A percentile compares a stretch with the other conserved stretches of the same genome.
Conservation (phyloP, 768 basidiomycete genomes). For the Chalciporus chontae region DNA sequence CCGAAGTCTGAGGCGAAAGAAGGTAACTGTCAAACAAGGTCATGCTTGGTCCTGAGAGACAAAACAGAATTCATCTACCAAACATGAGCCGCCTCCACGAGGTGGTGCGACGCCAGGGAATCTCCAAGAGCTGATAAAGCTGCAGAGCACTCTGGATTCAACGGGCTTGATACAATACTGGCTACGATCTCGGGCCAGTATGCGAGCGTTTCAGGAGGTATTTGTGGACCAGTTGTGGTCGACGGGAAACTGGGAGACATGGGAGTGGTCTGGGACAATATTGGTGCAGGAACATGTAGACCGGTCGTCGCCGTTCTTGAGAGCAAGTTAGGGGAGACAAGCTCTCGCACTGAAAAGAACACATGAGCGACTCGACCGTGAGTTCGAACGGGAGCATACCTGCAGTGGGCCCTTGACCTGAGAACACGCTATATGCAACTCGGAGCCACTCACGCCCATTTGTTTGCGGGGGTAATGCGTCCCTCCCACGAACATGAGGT, state of each 20-base stretch:
- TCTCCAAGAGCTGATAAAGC: slow-evolving; percentile 85
- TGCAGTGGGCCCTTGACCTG: slow-evolving; percentile 76
- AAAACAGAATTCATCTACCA: slow-evolving; percentile 52
- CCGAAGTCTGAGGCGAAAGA: slow-evolving; percentile 77
- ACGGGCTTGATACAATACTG: slow-evolving; percentile 75
- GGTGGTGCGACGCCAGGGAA: slow-evolving; percentile 64
- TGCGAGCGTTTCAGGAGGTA: slow-evolving; percentile 61
- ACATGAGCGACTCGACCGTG: slow-evolving; percentile 2
- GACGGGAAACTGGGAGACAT: slow-evolving; percentile 61
- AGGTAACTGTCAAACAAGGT: slow-evolving; percentile 57
- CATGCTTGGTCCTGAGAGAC: neutral
- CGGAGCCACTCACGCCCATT: slow-evolving; percentile 71
- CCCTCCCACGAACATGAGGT: slow-evolving; percentile 18
- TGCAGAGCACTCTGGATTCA: slow-evolving; percentile 62
- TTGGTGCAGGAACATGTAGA: slow-evolving; percentile 37
- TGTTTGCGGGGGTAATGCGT: slow-evolving; percentile 20
- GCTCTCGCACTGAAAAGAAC: slow-evolving; percentile 59
- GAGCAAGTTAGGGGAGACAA: slow-evolving; percentile 57
- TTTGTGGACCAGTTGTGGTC: slow-evolving; percentile 37
- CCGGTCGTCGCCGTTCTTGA: slow-evolving; percentile 36
- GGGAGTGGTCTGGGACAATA: slow-evolving; percentile 45
- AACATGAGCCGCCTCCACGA: slow-evolving; percentile 83
- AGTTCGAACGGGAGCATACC: slow-evolving; percentile 43
- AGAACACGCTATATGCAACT: slow-evolving; percentile 78
- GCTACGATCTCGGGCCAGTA: slow-evolving; percentile 87